Percentiles rank a stretch among this genome's conserved stretches.
Evolutionary conservation across 2,329 filamentous ascomycete genomes (phyloP).

Genomic region (Sporothrix euskadiensis): DNA sequence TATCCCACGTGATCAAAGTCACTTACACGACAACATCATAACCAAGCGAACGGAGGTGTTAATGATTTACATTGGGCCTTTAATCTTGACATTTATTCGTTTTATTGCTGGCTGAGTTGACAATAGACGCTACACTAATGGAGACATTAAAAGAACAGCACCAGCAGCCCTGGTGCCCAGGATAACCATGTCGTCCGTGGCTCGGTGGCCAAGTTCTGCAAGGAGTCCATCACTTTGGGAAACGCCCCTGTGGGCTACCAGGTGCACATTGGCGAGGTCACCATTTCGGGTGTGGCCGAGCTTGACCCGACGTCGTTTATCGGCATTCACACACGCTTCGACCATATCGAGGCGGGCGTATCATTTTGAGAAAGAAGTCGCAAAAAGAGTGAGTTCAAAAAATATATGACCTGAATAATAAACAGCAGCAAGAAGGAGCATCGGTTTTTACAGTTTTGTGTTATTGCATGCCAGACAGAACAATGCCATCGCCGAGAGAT

Average conservation of each 20-base stretch:
- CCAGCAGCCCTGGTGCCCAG: slow-evolving; percentile 2
- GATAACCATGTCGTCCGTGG: slow-evolving; percentile 24
- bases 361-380: not conserved
- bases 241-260: slow-evolving; percentile 34
- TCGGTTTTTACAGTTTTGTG: not conserved
- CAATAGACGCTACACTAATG: no score
- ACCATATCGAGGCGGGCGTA: slow-evolving; percentile 30
- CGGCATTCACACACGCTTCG: slow-evolving; percentile 31
- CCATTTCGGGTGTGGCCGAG: slow-evolving; percentile 31
- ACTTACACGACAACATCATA: not conserved
- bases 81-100: not conserved
- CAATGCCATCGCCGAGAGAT: not conserved
- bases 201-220: slow-evolving; percentile 34
- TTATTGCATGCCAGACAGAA: not conserved
- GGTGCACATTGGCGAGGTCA: slow-evolving; percentile 32
- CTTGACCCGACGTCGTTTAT: slow-evolving; percentile 31
- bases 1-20: not conserved
- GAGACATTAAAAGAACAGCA: not conserved
- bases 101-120: not conserved
- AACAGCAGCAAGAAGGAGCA: not conserved
- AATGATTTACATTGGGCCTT: not conserved
- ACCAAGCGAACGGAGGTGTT: not conserved
- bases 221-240: slow-evolving; percentile 32
- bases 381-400: not conserved
- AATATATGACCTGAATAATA: not conserved